phyloP scores from a whole-genome alignment of 2,329 filamentous ascomycete genomes.

The Phialophora macrospora region DNA sequence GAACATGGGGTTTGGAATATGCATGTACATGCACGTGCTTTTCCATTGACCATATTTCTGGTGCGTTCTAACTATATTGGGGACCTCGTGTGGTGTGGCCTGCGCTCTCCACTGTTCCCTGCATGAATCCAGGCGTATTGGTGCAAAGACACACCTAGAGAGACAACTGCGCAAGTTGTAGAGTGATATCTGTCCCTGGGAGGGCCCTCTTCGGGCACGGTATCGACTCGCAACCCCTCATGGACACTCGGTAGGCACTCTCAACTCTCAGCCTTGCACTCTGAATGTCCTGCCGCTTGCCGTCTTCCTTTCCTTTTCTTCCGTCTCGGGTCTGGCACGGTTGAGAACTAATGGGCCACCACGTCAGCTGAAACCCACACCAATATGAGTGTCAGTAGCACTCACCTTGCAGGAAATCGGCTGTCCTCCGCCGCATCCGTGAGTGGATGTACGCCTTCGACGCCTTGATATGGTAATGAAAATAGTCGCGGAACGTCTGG shows the following conservation, averaged over 20 bases:
- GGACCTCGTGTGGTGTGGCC: neutral
- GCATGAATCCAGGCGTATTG: neutral
- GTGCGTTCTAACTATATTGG: neutral
- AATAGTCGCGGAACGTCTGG: constrained; percentile 99
- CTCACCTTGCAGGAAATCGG: constrained; percentile 95
- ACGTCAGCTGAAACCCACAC: neutral
- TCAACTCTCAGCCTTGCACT: constrained; percentile 52
- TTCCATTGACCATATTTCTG: constrained; percentile 2
- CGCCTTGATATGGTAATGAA: constrained; percentile 99
- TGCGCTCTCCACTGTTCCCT: neutral
- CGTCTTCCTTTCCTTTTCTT: constrained; percentile 98
- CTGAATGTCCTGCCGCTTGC: constrained; percentile 93
- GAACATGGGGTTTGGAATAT: neutral
- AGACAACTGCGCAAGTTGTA: neutral
- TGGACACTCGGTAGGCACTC: neutral
- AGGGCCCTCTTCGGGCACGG: neutral
- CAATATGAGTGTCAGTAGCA: constrained; percentile 9
- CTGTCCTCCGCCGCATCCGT: constrained; percentile 94
- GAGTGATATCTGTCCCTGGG: neutral
- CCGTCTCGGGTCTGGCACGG: constrained; percentile 89
- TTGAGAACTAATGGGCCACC: constrained; percentile 72
- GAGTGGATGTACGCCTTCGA: constrained; percentile 99
- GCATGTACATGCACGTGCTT: neutral
- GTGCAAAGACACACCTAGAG: neutral
- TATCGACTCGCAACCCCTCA: neutral